Evolutionary conservation across 768 basidiomycete species (phyloP).

Genomic region (Podaxis pistillaris): DNA sequence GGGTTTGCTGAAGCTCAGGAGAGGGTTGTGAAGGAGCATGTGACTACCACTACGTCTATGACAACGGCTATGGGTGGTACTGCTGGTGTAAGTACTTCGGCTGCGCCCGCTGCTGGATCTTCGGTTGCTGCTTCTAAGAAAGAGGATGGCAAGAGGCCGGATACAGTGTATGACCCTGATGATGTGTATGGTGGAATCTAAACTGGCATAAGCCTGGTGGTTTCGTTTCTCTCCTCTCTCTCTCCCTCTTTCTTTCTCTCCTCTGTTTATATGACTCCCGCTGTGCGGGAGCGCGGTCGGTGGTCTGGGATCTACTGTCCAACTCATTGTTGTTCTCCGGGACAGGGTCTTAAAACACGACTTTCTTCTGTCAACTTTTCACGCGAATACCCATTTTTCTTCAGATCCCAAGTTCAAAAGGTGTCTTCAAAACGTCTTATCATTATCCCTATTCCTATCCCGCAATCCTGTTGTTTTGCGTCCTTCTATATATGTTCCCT

Average conservation of each 20-base stretch:
- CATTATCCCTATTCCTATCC: background rate
- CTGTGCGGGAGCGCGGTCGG: constrained; percentile 2
- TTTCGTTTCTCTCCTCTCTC: background rate
- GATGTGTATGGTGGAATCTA: constrained; percentile 74
- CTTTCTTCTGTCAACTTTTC: background rate
- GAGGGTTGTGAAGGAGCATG: background rate
- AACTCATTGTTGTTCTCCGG: background rate
- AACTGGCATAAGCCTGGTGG: constrained; percentile 14
- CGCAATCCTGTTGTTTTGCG: background rate
- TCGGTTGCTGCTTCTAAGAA: constrained; percentile 1
- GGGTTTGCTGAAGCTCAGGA: constrained; percentile 6
- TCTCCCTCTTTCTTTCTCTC: background rate
- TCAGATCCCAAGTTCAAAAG: background rate
- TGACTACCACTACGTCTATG: no score
- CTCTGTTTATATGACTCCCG: background rate
- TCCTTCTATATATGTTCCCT: background rate
- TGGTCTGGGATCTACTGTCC: background rate
- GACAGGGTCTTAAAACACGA: background rate
- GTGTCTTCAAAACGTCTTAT: background rate
- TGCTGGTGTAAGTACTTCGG: constrained; percentile 8
- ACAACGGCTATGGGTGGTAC: background rate
- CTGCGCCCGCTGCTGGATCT: constrained; percentile 12
- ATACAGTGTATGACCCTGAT: constrained; percentile 59
- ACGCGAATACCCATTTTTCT: background rate
- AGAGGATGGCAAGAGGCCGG: constrained; percentile 36